Percentiles rank a stretch among this genome's conserved stretches.
Evolutionary conservation across 2,329 filamentous ascomycete genomes (phyloP).

Genomic region (Rasamsonia emersonii): DNA sequence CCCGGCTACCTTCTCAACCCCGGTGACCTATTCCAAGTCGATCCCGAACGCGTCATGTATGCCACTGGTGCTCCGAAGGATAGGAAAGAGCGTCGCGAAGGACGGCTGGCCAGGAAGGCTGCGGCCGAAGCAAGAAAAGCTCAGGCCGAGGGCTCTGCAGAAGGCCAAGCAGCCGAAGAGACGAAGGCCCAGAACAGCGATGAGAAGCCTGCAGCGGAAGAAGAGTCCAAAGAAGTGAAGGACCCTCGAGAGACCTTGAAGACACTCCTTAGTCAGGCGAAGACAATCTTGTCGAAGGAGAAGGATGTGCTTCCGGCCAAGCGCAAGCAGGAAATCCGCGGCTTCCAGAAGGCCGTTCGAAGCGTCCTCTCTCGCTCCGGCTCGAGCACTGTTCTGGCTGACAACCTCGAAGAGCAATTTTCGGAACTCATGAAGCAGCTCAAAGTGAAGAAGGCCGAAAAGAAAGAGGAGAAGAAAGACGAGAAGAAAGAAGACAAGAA

Average conservation of each 20-base stretch:
- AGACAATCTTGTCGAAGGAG: slow-evolving; percentile 49
- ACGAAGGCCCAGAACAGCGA: slow-evolving; percentile 18
- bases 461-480: slow-evolving; percentile 16
- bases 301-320: slow-evolving; percentile 52
- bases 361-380: slow-evolving; percentile 51
- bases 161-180: slow-evolving; percentile 20
- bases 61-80: slow-evolving; percentile 71
- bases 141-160: slow-evolving; percentile 20
- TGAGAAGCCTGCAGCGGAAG: slow-evolving; percentile 16
- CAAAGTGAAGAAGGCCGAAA: slow-evolving; percentile 30
- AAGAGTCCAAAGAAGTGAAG: slow-evolving; percentile 27
- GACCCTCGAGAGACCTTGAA: slow-evolving; percentile 43
- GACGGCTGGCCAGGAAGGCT: slow-evolving; percentile 20
- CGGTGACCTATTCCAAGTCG: slow-evolving; percentile 96
- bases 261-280: slow-evolving; percentile 48
- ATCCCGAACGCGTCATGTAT: slow-evolving; percentile 77
- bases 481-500: slow-evolving; percentile 3
- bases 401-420: slow-evolving; percentile 49
- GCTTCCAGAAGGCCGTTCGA: slow-evolving; percentile 59
- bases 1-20: slow-evolving; percentile 93
- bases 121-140: slow-evolving; percentile 14
- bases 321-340: slow-evolving; percentile 66
- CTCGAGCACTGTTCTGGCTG: slow-evolving; percentile 34
- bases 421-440: slow-evolving; percentile 42
- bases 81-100: slow-evolving; percentile 29